Percentiles rank a stretch among this genome's conserved stretches.
Evolutionary conservation across 805 yeast species (phyloP).

Genomic region (Tetrapisispora fleetii): DNA sequence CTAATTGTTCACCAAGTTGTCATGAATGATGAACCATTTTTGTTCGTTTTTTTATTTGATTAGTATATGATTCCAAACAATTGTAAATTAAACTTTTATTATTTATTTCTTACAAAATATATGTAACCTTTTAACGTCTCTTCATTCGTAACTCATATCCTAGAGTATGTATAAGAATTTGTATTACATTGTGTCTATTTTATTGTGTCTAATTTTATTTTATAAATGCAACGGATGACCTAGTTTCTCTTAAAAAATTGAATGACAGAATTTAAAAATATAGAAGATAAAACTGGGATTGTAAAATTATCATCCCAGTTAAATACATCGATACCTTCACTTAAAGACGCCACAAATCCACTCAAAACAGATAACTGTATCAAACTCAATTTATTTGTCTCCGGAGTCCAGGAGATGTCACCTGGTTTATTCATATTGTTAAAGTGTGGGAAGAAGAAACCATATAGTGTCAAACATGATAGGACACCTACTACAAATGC

Average conservation of each 20-base stretch:
- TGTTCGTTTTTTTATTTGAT: too few relatives aligned
- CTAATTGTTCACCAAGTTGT: too few relatives aligned
- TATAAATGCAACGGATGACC: background rate
- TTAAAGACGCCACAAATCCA: constrained; percentile 76
- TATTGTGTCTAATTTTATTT: background rate
- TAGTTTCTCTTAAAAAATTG: constrained; percentile 20
- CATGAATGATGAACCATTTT: too few relatives aligned
- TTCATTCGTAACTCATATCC: too few relatives aligned
- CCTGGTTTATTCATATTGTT: constrained; percentile 45
- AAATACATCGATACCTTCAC: constrained; percentile 73
- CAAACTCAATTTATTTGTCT: constrained; percentile 47
- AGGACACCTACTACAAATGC: constrained; percentile 67
- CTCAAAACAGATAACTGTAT: constrained; percentile 45
- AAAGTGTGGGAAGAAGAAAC: constrained; percentile 56
- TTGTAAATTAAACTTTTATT: too few relatives aligned
- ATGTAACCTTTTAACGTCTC: too few relatives aligned
- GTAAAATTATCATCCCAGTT: constrained; percentile 89
- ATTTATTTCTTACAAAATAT: too few relatives aligned
- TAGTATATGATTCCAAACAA: too few relatives aligned
- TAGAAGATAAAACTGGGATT: constrained; percentile 78
- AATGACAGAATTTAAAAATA: constrained; percentile 46
- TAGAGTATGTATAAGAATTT: too few relatives aligned
- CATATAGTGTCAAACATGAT: constrained; percentile 62
- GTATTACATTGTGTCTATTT: background rate
- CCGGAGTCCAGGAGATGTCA: constrained; percentile 56